These are phyloP conservation scores for Fomitopsis betulina DNA, from an alignment of 1,284 basidiomycete genomes.

Conservation along the genomic window DNA sequence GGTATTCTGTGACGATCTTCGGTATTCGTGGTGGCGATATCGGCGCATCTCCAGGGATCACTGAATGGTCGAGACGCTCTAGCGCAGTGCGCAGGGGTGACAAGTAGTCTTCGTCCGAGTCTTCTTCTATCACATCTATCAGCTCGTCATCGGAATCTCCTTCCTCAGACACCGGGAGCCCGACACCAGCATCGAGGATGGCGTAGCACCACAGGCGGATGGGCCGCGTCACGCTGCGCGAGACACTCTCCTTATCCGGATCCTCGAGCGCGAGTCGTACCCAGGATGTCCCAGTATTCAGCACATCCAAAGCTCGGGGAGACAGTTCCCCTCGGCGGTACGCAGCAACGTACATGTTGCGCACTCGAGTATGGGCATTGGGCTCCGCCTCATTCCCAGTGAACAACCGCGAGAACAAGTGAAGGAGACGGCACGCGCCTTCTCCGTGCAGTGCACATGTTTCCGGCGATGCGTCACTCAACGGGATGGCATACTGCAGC, in stretches of 20 bases:
- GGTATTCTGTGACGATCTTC: slow-evolving; percentile 59
- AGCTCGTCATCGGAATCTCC: slow-evolving; percentile 46
- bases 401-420: slow-evolving; percentile 40
- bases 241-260: slow-evolving; percentile 65
- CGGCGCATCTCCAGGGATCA: slow-evolving; percentile 21
- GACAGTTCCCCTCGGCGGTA: slow-evolving; percentile 58
- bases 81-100: slow-evolving; percentile 69
- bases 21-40: slow-evolving; percentile 23
- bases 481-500: slow-evolving; percentile 70
- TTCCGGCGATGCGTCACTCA: slow-evolving; percentile 30
- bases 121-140: slow-evolving; percentile 34
- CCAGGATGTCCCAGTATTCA: slow-evolving; percentile 65
- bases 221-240: slow-evolving; percentile 53
- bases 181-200: slow-evolving; percentile 61
- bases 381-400: slow-evolving; percentile 5
- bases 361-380: slow-evolving; percentile 30
- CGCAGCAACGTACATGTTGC: slow-evolving; percentile 50
- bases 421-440: slow-evolving; percentile 48
- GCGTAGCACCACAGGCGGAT: slow-evolving; percentile 68
- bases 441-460: slow-evolving; percentile 56
- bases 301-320: slow-evolving; percentile 51
- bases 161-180: slow-evolving; percentile 39
- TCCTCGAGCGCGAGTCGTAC: slow-evolving; percentile 69
- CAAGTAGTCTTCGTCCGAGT: slow-evolving; percentile 46
- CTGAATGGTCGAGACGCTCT: slow-evolving; percentile 45